Percentiles rank a stretch among this genome's conserved stretches.
Evolutionary conservation across 2,329 filamentous ascomycete genomes (phyloP).

Genomic region (Aspergillus puulaauensis): DNA sequence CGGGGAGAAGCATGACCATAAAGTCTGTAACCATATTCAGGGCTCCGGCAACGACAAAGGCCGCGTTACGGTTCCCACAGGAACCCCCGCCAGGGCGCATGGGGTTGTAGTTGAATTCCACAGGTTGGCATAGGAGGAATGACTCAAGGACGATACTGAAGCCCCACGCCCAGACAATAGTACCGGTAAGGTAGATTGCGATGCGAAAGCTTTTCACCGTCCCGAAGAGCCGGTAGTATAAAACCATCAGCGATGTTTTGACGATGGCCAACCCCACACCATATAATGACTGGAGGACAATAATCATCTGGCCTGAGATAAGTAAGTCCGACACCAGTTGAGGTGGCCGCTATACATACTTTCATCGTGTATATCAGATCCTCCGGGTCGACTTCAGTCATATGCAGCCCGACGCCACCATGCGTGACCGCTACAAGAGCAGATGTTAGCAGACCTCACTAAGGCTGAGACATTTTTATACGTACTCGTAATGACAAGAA

Average conservation of each 20-base stretch:
- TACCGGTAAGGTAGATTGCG: not conserved
- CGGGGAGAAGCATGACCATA: conserved; percentile 21
- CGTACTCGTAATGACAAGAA: not conserved
- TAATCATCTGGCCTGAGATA: not conserved
- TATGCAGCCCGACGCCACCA: not conserved
- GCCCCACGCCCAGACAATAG: conserved; percentile 5
- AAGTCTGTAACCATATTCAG: conserved; percentile 24
- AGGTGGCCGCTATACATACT: not conserved
- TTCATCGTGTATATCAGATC: not conserved
- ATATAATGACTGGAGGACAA: not conserved
- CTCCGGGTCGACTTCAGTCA: not conserved
- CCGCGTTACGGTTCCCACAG: conserved; percentile 17
- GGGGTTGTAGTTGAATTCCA: conserved; percentile 1
- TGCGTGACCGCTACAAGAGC: not conserved
- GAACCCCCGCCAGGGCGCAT: not conserved
- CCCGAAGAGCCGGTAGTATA: conserved; percentile 4
- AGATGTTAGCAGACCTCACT: not conserved
- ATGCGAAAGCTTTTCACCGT: not conserved
- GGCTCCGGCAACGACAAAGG: conserved; percentile 15
- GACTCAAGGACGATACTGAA: conserved; percentile 2
- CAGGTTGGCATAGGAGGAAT: not conserved
- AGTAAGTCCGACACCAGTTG: not conserved
- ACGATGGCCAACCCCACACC: not conserved
- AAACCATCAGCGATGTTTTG: conserved; percentile 3
- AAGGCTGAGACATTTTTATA: not conserved